These are phyloP conservation scores for Sarocladium brachiariae DNA, from an alignment of 2,329 filamentous ascomycete genomes.

Conservation along the genomic window DNA sequence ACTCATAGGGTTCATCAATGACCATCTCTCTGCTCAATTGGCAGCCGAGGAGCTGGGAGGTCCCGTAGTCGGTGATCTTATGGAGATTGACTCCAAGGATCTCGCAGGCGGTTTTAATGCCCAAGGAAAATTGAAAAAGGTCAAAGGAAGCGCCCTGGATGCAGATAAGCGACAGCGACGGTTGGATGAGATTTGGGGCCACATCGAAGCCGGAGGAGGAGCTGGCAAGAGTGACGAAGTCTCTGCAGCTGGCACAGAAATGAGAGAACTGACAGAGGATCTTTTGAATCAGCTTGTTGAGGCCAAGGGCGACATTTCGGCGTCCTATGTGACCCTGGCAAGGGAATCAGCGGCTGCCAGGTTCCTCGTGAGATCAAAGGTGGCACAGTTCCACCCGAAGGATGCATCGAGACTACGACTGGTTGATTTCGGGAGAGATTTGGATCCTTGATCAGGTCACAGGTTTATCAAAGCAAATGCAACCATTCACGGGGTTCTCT, in stretches of 20 bases:
- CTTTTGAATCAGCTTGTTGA: conserved; percentile 53
- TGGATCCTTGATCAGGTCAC: conserved; percentile 37
- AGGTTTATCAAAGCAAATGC: too few species aligned
- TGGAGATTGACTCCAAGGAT: conserved; percentile 56
- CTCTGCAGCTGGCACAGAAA: conserved; percentile 46
- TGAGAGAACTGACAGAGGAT: conserved; percentile 53
- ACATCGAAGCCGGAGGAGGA: conserved; percentile 18
- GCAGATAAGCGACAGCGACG: conserved; percentile 50
- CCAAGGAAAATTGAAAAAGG: conserved; percentile 49
- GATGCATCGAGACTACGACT: conserved; percentile 54
- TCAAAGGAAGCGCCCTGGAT: conserved; percentile 28
- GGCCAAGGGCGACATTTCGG: conserved; percentile 45
- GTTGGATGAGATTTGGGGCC: conserved; percentile 59
- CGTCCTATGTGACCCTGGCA: conserved; percentile 51
- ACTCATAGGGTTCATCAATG: conserved; percentile 64
- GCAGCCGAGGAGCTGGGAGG: conserved; percentile 80
- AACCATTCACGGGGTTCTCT: too few species aligned
- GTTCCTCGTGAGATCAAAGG: conserved; percentile 58
- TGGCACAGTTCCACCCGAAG: conserved; percentile 58
- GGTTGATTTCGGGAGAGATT: conserved; percentile 57
- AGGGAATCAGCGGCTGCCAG: conserved; percentile 56
- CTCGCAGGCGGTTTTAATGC: conserved; percentile 53
- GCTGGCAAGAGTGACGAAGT: conserved; percentile 36
- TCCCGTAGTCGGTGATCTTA: conserved; percentile 69
- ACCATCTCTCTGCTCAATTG: conserved; percentile 65